These are phyloP conservation scores for Papiliotrema nemorosa DNA, from an alignment of 1,284 basidiomycete species.

Conservation along the genomic window DNA sequence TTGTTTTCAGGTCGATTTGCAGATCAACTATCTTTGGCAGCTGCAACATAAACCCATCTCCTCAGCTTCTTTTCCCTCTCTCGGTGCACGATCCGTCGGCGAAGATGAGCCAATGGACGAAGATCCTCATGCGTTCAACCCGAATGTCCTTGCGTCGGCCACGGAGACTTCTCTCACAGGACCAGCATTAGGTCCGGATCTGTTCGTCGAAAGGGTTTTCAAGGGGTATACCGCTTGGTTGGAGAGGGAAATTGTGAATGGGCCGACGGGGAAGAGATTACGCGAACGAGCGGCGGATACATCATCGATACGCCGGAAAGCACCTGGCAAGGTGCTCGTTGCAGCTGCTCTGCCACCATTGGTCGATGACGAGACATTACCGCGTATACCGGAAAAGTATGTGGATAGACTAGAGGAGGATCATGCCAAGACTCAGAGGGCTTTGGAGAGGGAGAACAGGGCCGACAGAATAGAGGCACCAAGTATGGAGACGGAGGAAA, in stretches of 20 bases:
- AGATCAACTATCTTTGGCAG: constrained; percentile 48
- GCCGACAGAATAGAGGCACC: not conserved
- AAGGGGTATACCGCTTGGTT: constrained; percentile 36
- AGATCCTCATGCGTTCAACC: not conserved
- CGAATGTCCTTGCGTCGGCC: constrained; percentile 29
- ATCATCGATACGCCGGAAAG: constrained; percentile 4
- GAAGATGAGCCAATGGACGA: not conserved
- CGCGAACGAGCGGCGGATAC: constrained; percentile 1
- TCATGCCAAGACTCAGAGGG: constrained; percentile 22
- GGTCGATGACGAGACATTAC: constrained; percentile 35
- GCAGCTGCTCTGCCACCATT: constrained; percentile 41
- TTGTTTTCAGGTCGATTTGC: constrained; percentile 38
- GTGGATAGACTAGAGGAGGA: constrained; percentile 34
- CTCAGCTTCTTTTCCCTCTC: constrained; percentile 15
- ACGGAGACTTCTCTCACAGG: constrained; percentile 35
- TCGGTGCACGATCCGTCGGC: not conserved
- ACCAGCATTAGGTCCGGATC: constrained; percentile 39
- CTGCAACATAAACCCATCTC: constrained; percentile 38
- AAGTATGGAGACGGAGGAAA: not conserved
- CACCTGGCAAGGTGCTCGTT: constrained; percentile 30
- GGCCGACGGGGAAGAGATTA: constrained; percentile 22
- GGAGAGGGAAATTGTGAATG: constrained; percentile 39
- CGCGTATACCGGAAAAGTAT: constrained; percentile 43
- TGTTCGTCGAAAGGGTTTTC: constrained; percentile 32
- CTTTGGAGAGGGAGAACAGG: constrained; percentile 7